Evolutionary conservation across 2,329 filamentous ascomycete genomes (phyloP).

Genomic region (Coniochaeta prunicola): DNA sequence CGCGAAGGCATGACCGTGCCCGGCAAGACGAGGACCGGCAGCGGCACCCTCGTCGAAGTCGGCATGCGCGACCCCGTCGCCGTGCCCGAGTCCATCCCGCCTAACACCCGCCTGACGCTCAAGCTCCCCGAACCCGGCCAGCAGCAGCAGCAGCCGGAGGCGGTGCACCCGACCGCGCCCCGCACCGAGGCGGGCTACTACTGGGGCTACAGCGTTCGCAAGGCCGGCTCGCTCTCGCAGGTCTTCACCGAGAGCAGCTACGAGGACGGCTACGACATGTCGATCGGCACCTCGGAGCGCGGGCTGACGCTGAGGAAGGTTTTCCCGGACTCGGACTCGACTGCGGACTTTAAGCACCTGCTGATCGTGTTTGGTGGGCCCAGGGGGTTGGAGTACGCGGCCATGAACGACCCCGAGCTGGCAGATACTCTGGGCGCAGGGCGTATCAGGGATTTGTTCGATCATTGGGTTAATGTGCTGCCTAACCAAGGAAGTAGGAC

Average conservation of each 20-base stretch:
- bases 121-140: conserved; percentile 43
- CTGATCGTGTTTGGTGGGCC: conserved; percentile 77
- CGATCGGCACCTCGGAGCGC: conserved; percentile 77
- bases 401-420: conserved; percentile 51
- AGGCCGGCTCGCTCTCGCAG: conserved; percentile 56
- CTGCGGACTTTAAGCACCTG: conserved; percentile 57
- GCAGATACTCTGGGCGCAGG: conserved; percentile 53
- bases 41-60: conserved; percentile 49
- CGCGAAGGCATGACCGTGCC: conserved; percentile 66
- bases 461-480: conserved; percentile 76
- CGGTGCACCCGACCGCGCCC: conserved; percentile 61
- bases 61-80: conserved; percentile 48
- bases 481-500: conserved; percentile 75
- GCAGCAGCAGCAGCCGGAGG: conserved; percentile 38
- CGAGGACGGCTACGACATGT: conserved; percentile 73
- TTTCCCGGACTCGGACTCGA: conserved; percentile 34
- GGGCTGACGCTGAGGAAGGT: conserved; percentile 45
- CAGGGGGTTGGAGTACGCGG: conserved; percentile 69
- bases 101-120: conserved; percentile 67
- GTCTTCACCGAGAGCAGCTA: conserved; percentile 73
- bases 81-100: conserved; percentile 55
- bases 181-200: conserved; percentile 74
- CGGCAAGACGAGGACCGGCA: conserved; percentile 30
- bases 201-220: conserved; percentile 74
- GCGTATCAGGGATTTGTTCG: conserved; percentile 66